Base-by-base conservation (phyloP, 805 yeast genomes). In the Kodamaea restingae region DNA sequence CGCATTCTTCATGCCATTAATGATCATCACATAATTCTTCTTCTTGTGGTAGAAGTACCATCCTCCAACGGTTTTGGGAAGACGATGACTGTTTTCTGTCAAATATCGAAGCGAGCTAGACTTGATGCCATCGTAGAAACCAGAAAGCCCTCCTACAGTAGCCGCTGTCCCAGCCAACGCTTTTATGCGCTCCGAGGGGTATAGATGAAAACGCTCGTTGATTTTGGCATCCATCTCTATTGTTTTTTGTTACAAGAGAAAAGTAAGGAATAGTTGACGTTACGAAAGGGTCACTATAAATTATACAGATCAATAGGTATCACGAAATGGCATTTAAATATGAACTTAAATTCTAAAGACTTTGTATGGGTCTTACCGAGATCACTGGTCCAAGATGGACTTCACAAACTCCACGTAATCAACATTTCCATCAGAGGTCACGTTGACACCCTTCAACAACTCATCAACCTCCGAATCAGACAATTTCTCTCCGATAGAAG, bases 341-440 rank as follows among this genome's bases (percentile, higher is more conserved):
- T 27, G 31, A 12, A 25, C 31, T 27, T 14, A 10, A 4, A 14
- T 17, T 7, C 31, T 14, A 4, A 12, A 8, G n/a, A n/a, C 28
- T 29, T 15, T 29, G 22, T 18, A 28, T 22, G 20, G 4, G 15
- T 12, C 17, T 27, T 7, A 25, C 7, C 33, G 14, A 5, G 18
- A 15, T 43, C 72, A 90, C 69, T 90, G 96, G 54, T 95, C 93
- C 61, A 90, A 75, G 48, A 90, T 86, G 44, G 91, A 83, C 73
- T 90, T 90, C 52, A 91, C 96, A 62, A 91, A 91, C 61, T 88
- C 95, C 37, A 84, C 88, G 59, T 93, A 93, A 65, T 93, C 96
- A 43, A 93, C 95, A 55, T 86, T 87, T 40, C 96, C 96, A 47
- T 93, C 97, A 50, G 87, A 76, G 38, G 95, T 88, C 41, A 90